Evolutionary conservation across 73 alveolate genomes (phyloP).

Genomic region (Paramecium biaurelia): DNA sequence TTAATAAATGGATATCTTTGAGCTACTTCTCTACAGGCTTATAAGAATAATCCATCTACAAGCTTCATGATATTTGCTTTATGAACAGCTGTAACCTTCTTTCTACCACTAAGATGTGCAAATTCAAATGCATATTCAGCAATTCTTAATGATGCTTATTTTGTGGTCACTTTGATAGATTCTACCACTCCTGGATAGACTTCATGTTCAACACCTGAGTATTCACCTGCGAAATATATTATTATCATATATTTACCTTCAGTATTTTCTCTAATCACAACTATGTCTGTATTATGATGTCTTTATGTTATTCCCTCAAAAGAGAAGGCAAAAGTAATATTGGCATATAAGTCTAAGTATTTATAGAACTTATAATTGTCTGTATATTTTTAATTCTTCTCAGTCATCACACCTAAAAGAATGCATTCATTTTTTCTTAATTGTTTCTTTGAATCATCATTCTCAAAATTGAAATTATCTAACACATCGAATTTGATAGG

Average conservation of each 20-base stretch:
- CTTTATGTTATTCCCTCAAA: constrained; percentile 73
- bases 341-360: constrained; percentile 69
- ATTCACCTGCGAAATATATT: constrained; percentile 68
- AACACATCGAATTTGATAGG: constrained; percentile 71
- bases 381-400: constrained; percentile 59
- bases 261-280: constrained; percentile 76
- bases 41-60: constrained; percentile 74
- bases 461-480: constrained; percentile 66
- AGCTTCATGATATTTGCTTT: constrained; percentile 80
- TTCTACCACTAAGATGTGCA: constrained; percentile 76
- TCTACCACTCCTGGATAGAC: constrained; percentile 80
- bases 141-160: constrained; percentile 64
- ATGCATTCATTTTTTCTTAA: constrained; percentile 65
- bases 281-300: constrained; percentile 71
- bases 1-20: constrained; percentile 64
- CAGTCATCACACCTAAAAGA: constrained; percentile 74
- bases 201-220: constrained; percentile 80
- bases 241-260: constrained; percentile 35
- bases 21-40: constrained; percentile 83
- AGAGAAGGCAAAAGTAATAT: constrained; percentile 72
- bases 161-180: constrained; percentile 73
- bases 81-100: constrained; percentile 80
- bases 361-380: constrained; percentile 68
- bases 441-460: constrained; percentile 51
- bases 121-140: constrained; percentile 82